These are phyloP conservation scores for Astragalus glycyphyllos DNA, from an alignment of 306 rosid species.

Conservation along the genomic window DNA sequence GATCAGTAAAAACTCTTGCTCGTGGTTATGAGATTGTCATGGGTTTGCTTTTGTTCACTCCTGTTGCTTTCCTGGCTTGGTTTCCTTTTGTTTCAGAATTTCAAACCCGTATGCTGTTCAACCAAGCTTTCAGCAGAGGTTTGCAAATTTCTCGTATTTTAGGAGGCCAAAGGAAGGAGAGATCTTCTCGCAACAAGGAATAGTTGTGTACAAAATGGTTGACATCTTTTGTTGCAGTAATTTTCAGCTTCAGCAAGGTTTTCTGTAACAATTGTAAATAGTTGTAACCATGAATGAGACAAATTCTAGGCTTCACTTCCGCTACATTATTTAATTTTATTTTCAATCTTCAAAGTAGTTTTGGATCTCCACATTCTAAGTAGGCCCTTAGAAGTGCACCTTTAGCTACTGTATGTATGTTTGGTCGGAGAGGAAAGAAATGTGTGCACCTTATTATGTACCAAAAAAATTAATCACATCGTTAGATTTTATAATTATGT, in stretches of 20 bases:
- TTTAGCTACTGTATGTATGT: no score
- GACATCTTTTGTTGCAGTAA: slow-evolving; percentile 24
- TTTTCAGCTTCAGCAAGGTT: neutral
- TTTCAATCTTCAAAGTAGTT: neutral
- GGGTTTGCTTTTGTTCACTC: slow-evolving; percentile 63
- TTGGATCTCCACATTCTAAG: no score
- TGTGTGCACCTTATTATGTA: no score
- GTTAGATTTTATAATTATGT: no score
- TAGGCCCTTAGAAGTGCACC: no score
- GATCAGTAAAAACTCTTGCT: slow-evolving; percentile 58
- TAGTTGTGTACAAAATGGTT: slow-evolving; percentile 29
- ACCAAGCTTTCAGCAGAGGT: slow-evolving; percentile 64
- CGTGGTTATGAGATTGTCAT: slow-evolving; percentile 58
- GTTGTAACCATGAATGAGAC: slow-evolving; percentile 33
- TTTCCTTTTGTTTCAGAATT: slow-evolving; percentile 63
- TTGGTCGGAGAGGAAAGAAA: no score
- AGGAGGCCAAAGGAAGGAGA: slow-evolving; percentile 57
- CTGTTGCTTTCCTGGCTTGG: slow-evolving; percentile 60
- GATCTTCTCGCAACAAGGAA: slow-evolving; percentile 51
- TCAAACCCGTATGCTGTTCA: slow-evolving; percentile 61
- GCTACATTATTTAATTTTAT: neutral
- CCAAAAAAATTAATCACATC: no score
- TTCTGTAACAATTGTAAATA: slow-evolving; percentile 42
- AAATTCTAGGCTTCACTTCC: slow-evolving; percentile 13
- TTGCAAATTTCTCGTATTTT: slow-evolving; percentile 61